Evolutionary conservation across 441 rosid species (phyloP), one percentile per base, ranked within the genome.

Genomic region (Arabidopsis hybrid): DNA sequence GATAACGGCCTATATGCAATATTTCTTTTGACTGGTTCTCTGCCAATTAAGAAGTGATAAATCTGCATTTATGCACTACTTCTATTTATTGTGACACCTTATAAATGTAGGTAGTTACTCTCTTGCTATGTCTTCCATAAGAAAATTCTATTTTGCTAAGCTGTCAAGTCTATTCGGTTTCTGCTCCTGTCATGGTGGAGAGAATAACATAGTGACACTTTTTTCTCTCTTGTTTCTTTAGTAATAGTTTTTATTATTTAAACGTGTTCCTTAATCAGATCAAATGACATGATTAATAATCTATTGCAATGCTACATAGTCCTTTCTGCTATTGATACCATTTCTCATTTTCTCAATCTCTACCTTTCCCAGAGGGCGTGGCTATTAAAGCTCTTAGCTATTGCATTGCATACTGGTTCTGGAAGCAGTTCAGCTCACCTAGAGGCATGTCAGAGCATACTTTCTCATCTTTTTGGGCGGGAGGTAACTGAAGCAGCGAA

Each of bases 301-400:
- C 17, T 69, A 53, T 36, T 62, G 8, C 60, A 26, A 9, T 43
- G 38, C 42, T 56, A 57, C 45, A 38, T 11, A 10, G 34, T 58
- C 49, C 29, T 42, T 65, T 46, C 46, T 39, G 47, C 34, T 31
- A 31, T 39, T 63, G 63, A 46, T 52, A 56, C 26, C 18, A 39
- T 80, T 62, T 6, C 71, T 66, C 45, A 76, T 62, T 60, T 67
- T 18, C 18, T 49, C 46, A 11, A 58, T 74, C 16, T 75, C 46
- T 63, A 69, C 66, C 47, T 73, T 81, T 64, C 34, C n/a, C 77
- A 94, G 99, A 90, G 98, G 82, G 96, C 98, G 35, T 95, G 99
- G 99, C 85, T 95, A 43, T 79, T 91, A 83, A 91, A 95, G 86
- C 97, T 95, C 77, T 86, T 92, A 76, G 93, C 95, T 72, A 70